Base-by-base conservation (phyloP, 2,329 filamentous ascomycete species). In the Claviceps digitariae region DNA sequence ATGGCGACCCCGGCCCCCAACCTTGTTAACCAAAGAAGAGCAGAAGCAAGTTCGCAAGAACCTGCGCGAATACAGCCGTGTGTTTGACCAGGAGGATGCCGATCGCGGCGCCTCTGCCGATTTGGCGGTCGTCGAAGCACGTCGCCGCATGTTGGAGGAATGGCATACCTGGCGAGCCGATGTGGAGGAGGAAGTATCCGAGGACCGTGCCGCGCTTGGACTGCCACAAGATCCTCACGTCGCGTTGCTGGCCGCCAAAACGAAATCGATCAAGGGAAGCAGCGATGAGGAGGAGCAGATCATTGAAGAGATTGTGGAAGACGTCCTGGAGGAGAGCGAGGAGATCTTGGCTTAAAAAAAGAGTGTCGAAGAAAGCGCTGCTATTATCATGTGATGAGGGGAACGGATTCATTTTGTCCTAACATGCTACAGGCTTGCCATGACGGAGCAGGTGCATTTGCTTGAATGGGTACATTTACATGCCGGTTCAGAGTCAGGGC, bases 41-140 rank as follows among this genome's bases (percentile, higher is more conserved):
- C 93, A 97, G 76, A 95, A 96, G 78, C 81, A 86, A 64, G 88
- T 97, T 64, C 91, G 94, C 75, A 96, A 95, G 82, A 98, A 96
- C 73, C 83, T 98, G 53, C 87, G 91, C 61, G 93, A 97, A 72
- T 98, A 96, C 81, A 89, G 84, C 69, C 87, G 88, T 67, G 77
- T 87, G 59, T 98, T 98, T 69, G 93, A 98, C 62, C 89, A 95
- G 72, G 86, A 95, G 68, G 94, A 98, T 71, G 82, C 86, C 58
- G 90, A 94, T 67, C 90, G 91, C 66, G 90, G 90, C 66, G 91
- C 90, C 57, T 91, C 89, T 53, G 93, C 91, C 62, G 93, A 97
- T 73, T 82, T 90, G 64, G 91, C 90, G 38, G 90, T 98, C 50
- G 86, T 98, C 57, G 91, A 97, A 71, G 83, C 82, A 61, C 82